Evolutionary conservation across 345 rosid genomes (phyloP).

Genomic region (Dipteronia sinensis): DNA sequence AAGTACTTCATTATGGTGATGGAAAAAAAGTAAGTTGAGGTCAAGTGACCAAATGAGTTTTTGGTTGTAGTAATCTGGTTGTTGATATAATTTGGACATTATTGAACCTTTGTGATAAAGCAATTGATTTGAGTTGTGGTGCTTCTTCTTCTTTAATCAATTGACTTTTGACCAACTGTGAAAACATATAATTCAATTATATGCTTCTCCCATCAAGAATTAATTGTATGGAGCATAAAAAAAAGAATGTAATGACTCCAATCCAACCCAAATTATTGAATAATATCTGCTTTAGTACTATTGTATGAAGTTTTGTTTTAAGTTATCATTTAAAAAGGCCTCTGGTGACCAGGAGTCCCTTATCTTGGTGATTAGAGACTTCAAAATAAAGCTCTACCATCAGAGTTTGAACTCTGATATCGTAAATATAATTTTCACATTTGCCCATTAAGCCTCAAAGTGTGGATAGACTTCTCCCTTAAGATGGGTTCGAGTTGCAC

Average conservation of each 20-base stretch:
- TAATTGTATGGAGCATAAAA: not conserved
- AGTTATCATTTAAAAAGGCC: not conserved
- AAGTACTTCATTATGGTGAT: too few relatives aligned
- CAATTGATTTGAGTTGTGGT: constrained; percentile 24
- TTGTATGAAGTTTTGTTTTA: not conserved
- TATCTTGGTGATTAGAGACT: too few relatives aligned
- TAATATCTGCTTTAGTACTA: not conserved
- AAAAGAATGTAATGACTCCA: not conserved
- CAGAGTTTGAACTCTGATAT: too few relatives aligned
- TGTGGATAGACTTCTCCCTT: too few relatives aligned
- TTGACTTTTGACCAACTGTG: constrained; percentile 19
- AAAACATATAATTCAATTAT: not conserved
- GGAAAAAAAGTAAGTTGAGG: too few relatives aligned
- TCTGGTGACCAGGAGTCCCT: too few relatives aligned
- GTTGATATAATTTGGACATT: constrained; percentile 7
- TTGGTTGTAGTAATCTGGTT: not conserved
- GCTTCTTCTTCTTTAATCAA: constrained; percentile 5
- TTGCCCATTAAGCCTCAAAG: too few relatives aligned
- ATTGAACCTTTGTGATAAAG: constrained; percentile 19
- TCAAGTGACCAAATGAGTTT: too few relatives aligned
- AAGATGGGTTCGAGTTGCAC: too few relatives aligned
- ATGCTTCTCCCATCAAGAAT: not conserved
- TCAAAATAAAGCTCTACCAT: too few relatives aligned
- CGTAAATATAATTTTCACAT: too few relatives aligned
- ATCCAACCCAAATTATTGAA: not conserved